Evolutionary conservation across 176 grass and related monocot genomes (phyloP).

Genomic region (Tuctoria greenei): DNA sequence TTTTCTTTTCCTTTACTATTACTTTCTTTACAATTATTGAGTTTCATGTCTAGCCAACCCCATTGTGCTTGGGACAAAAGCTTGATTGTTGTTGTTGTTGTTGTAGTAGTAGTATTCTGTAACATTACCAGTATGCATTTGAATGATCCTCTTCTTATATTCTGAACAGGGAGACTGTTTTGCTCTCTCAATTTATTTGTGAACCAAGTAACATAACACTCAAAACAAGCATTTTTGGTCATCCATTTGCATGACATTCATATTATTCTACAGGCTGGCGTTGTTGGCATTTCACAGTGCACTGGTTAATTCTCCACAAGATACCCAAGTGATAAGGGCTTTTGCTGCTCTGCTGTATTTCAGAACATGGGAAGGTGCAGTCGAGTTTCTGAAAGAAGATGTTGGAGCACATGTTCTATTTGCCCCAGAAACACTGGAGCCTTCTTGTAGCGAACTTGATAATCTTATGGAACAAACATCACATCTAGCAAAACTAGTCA

Average conservation of each 20-base stretch:
- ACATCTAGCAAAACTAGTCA: conserved; percentile 56
- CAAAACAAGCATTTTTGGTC: neutral
- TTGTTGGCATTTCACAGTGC: conserved; percentile 77
- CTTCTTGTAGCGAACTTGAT: conserved; percentile 43
- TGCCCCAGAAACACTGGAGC: conserved; percentile 58
- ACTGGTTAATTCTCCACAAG: conserved; percentile 73
- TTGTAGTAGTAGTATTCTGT: neutral
- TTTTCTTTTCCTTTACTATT: too few relatives aligned
- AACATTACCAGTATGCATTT: neutral
- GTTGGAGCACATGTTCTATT: conserved; percentile 42
- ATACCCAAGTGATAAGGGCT: conserved; percentile 58
- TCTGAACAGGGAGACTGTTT: conserved; percentile 32
- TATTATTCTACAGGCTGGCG: conserved; percentile 53
- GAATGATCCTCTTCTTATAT: conserved; percentile 19
- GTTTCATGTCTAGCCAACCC: too few relatives aligned
- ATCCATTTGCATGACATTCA: conserved; percentile 17
- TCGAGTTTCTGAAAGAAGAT: conserved; percentile 57
- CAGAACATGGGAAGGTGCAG: conserved; percentile 56
- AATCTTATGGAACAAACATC: conserved; percentile 55
- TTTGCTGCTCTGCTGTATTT: conserved; percentile 69
- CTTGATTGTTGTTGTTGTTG: too few relatives aligned
- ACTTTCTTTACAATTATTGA: too few relatives aligned
- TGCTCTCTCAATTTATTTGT: conserved; percentile 1
- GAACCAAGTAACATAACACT: conserved; percentile 11
- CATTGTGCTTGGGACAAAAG: too few relatives aligned